Evolutionary conservation across 805 yeast species (phyloP).

Genomic region (Clavispora fructus): DNA sequence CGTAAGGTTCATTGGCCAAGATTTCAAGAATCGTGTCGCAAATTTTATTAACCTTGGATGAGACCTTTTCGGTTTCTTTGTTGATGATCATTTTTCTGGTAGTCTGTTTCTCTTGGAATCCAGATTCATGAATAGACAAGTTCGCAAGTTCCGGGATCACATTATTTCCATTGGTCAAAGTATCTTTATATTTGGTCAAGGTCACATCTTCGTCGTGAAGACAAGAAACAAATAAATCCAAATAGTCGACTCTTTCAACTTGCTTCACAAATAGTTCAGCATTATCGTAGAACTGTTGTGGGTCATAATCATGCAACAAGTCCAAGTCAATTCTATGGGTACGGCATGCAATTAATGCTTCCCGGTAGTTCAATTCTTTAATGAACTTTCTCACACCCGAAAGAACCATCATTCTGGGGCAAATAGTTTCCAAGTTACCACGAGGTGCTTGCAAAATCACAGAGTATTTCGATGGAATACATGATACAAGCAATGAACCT

Average conservation of each 20-base stretch:
- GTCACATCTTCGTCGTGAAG: slow-evolving; percentile 83
- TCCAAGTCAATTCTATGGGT: slow-evolving; percentile 90
- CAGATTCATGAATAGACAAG: slow-evolving; percentile 18
- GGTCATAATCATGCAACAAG: slow-evolving; percentile 81
- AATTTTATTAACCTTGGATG: slow-evolving; percentile 65
- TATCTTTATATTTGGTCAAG: slow-evolving; percentile 74
- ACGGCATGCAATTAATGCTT: slow-evolving; percentile 82
- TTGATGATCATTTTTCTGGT: slow-evolving; percentile 33
- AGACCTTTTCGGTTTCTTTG: slow-evolving; percentile 32
- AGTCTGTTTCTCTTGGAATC: slow-evolving; percentile 12
- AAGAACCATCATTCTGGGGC: slow-evolving; percentile 88
- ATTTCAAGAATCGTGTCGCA: slow-evolving; percentile 67
- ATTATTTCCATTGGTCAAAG: slow-evolving; percentile 23
- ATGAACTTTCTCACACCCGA: slow-evolving; percentile 75
- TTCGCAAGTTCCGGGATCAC: neutral
- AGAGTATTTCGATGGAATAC: slow-evolving; percentile 75
- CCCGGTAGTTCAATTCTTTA: slow-evolving; percentile 47
- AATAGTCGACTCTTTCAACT: slow-evolving; percentile 64
- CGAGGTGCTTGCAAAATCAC: slow-evolving; percentile 91
- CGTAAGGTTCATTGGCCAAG: slow-evolving; percentile 47
- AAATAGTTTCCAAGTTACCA: slow-evolving; percentile 91
- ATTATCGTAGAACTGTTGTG: slow-evolving; percentile 59
- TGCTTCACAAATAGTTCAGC: slow-evolving; percentile 65
- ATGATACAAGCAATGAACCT: slow-evolving; percentile 79
- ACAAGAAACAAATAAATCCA: slow-evolving; percentile 84